These are phyloP conservation scores for Macroventuria anomochaeta DNA, from an alignment of 2,329 filamentous ascomycete species.

Conservation along the genomic window DNA sequence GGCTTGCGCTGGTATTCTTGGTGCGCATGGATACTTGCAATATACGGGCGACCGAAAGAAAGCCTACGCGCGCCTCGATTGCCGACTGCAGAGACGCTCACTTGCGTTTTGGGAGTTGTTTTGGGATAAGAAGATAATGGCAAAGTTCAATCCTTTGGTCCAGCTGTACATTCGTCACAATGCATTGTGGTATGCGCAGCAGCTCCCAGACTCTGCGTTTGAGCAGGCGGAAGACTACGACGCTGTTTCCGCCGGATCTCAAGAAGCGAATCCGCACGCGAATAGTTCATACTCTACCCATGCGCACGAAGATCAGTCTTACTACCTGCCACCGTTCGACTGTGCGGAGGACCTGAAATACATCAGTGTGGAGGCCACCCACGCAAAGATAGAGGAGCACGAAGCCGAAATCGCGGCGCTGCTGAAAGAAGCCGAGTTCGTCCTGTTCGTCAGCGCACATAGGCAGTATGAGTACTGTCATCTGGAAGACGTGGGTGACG, in stretches of 20 bases:
- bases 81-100: constrained; percentile 23
- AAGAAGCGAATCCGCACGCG: neutral
- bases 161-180: constrained; percentile 39
- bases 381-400: constrained; percentile 19
- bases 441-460: constrained; percentile 25
- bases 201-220: constrained; percentile 25
- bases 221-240: constrained; percentile 22
- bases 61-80: constrained; percentile 27
- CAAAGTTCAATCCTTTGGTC: constrained; percentile 28
- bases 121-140: constrained; percentile 35
- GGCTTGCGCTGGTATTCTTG: constrained; percentile 31
- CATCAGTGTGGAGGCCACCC: constrained; percentile 22
- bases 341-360: constrained; percentile 28
- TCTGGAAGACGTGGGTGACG: constrained; percentile 11
- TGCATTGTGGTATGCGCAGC: constrained; percentile 31
- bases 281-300: neutral
- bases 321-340: constrained; percentile 30
- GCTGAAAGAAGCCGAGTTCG: constrained; percentile 30
- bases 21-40: constrained; percentile 33
- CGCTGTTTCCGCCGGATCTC: neutral
- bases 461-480: constrained; percentile 34
- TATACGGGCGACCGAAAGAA: constrained; percentile 39
- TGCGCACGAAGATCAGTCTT: constrained; percentile 17
- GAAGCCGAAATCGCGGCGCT: constrained; percentile 23
- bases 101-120: constrained; percentile 37